A percentile compares a stretch with the other conserved stretches of the same genome.
These are phyloP conservation scores for Lolium multiflorum DNA, from an alignment of 176 grass and related monocot genomes.

Conservation along the genomic window DNA sequence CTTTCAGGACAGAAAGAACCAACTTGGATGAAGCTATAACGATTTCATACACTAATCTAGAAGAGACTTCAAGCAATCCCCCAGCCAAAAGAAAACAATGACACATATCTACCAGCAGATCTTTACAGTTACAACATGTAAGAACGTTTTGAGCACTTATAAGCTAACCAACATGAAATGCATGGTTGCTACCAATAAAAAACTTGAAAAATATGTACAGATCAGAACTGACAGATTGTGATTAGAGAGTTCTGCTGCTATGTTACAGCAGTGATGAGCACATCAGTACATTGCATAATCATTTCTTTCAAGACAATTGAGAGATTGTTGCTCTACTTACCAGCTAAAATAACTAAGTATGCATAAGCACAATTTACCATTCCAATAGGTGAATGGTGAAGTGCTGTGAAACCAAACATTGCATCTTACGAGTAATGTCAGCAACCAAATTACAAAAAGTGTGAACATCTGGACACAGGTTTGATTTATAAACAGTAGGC, in stretches of 20 bases:
- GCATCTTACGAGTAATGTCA: conserved; percentile 3
- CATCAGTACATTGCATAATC: neutral
- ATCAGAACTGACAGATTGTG: neutral
- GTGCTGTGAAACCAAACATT: conserved; percentile 22
- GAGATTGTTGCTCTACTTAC: neutral
- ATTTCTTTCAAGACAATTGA: neutral
- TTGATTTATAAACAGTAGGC: neutral
- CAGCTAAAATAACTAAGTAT: conserved; percentile 10
- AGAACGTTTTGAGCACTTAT: conserved; percentile 6
- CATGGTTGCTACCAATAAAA: conserved; percentile 9
- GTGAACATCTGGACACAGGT: neutral
- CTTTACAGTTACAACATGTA: neutral
- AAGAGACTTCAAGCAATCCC: conserved; percentile 17
- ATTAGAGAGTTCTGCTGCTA: neutral
- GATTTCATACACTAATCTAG: no score
- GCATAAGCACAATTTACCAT: neutral
- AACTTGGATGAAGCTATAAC: no score
- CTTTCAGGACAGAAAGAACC: conserved; percentile 5
- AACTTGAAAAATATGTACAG: neutral
- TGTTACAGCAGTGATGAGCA: neutral
- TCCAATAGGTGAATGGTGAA: neutral
- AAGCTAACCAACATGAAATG: conserved; percentile 35
- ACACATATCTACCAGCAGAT: neutral
- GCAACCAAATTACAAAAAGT: conserved; percentile 18
- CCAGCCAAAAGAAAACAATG: neutral